Evolutionary conservation across 768 basidiomycete species (phyloP), one percentile per base, ranked within the genome.

Genomic region (Tylopilus sp.): DNA sequence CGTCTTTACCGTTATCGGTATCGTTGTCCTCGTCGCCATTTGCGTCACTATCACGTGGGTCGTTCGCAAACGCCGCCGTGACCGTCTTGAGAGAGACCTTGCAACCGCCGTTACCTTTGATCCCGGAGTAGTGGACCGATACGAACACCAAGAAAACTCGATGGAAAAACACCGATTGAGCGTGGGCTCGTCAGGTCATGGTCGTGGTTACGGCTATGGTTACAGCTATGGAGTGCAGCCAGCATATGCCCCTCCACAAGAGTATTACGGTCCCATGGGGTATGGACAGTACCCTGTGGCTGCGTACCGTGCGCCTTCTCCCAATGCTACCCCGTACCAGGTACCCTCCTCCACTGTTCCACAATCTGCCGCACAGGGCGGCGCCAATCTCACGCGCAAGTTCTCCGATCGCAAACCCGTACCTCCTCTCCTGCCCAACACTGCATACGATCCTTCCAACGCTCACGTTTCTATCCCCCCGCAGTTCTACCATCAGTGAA

Each of bases 31-130:
- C 40, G 54, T 78, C 41, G 40, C 81, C 48, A 38, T 85, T 48
- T 62, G 82, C 50, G 48, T 72, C 28, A 18, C 75, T 20, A 63
- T 70, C 12, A 80, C 79, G 0, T 76, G 75, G 59, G 65, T 69
- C 12, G 43, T 86, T 40, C 79, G 86, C 43, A 74, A 76, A 48
- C 75, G 74, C 42, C 71, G 72, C 18, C 73, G 73, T 51, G 69
- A 71, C 40, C 70, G 67, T 36, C 50, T 69, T 71, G 55, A 64
- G 68, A 40, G 63, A 39, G 68, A 66, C 30, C 33, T 58, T 6
- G 64, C 75, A 4, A 75, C 77, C 15, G 79, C 81, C 0, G 65
- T 83, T 18, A 75, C 75, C 6, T 83, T 83, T 53, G 79, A 83
- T 68, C 81, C 58, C 46, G 64, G 50, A 54, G 63, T 36, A 57